phyloP scores from a whole-genome alignment of 257 asterid species.

The Buddleja alternifolia region DNA sequence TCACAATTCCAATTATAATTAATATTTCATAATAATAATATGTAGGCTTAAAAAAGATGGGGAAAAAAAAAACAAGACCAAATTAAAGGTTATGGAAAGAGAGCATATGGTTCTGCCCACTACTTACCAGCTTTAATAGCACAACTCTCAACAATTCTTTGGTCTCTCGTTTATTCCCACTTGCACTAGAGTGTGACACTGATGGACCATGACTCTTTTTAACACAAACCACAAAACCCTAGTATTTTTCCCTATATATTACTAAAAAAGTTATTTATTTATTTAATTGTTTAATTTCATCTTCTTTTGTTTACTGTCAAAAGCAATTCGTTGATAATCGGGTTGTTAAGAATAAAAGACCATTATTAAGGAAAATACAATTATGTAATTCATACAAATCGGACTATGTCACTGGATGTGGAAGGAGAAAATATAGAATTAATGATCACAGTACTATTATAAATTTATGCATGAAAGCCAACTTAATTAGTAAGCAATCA shows the following conservation, averaged over 20 bases:
- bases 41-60: constrained; percentile 3
- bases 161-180: constrained; percentile 38
- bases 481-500: too few relatives aligned
- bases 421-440: too few relatives aligned
- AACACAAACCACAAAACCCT: constrained; percentile 11
- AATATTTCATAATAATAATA: constrained; percentile 8
- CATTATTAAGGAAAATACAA: too few relatives aligned
- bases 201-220: constrained; percentile 25
- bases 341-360: too few relatives aligned
- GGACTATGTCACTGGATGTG: too few relatives aligned
- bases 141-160: constrained; percentile 35
- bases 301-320: not conserved
- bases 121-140: constrained; percentile 35
- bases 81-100: constrained; percentile 44
- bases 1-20: constrained; percentile 6
- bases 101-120: constrained; percentile 66
- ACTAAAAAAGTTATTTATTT: constrained; percentile 4
- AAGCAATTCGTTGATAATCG: too few relatives aligned
- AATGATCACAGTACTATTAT: too few relatives aligned
- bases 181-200: constrained; percentile 34
- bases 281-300: not conserved
- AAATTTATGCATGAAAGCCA: too few relatives aligned
- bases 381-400: too few relatives aligned
- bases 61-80: constrained; percentile 19
- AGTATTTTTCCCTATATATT: not conserved